Conservation (phyloP, 1,284 basidiomycete genomes). For the Apiotrichum laibachii region DNA sequence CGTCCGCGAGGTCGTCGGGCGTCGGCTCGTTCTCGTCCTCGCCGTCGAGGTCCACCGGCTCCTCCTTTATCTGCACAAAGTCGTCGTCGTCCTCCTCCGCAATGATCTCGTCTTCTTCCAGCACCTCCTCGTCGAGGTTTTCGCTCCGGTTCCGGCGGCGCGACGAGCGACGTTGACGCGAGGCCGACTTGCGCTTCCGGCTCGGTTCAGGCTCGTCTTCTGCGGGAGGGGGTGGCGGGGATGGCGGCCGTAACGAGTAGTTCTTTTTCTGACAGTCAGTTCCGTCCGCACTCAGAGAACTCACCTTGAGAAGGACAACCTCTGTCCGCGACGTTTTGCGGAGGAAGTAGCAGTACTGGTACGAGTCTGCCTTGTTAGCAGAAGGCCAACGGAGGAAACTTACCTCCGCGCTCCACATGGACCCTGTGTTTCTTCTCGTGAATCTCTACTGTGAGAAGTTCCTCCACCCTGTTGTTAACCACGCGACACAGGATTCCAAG, state of each 20-base stretch:
- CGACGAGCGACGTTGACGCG: conserved; percentile 10
- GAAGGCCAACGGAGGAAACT: conserved; percentile 1
- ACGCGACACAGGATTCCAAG: background rate
- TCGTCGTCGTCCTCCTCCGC: conserved; percentile 20
- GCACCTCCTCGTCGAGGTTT: background rate
- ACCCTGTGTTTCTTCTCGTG: conserved; percentile 44
- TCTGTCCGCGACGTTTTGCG: conserved; percentile 45
- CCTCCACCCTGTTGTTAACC: conserved; percentile 24
- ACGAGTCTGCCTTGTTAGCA: conserved; percentile 29
- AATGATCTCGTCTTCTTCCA: conserved; percentile 12
- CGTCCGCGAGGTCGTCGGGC: conserved; percentile 19
- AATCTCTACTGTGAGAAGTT: conserved; percentile 29
- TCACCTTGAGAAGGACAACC: conserved; percentile 46
- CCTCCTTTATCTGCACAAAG: conserved; percentile 26
- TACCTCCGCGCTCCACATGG: conserved; percentile 46
- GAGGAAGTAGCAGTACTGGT: conserved; percentile 50
- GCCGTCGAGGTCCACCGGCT: conserved; percentile 16
- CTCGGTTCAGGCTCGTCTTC: background rate
- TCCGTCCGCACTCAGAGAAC: background rate
- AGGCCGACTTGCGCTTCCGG: conserved; percentile 24
- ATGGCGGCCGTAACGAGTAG: conserved; percentile 37
- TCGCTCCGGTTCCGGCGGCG: conserved; percentile 15
- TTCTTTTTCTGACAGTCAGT: conserved; percentile 35
- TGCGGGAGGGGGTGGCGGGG: conserved; percentile 27
- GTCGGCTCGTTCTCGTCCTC: background rate